These are phyloP conservation scores for Botryotinia globosa DNA, from an alignment of 2,329 filamentous ascomycete species.

Conservation along the genomic window DNA sequence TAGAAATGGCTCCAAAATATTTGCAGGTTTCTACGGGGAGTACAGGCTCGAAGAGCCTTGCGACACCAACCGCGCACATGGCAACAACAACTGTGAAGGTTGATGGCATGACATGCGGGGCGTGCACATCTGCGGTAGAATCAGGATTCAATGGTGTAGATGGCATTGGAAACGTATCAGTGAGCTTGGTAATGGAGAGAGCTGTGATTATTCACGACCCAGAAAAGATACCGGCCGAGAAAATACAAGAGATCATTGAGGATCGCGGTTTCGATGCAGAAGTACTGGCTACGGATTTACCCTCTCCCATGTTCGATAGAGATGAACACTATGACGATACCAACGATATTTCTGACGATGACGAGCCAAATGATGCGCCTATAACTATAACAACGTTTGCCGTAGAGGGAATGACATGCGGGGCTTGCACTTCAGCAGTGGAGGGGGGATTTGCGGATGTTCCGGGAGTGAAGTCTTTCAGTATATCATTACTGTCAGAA, in stretches of 20 bases:
- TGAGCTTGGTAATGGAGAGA: slow-evolving; percentile 91
- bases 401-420: slow-evolving; percentile 87
- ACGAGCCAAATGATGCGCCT: slow-evolving; percentile 36
- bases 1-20: slow-evolving; percentile 35
- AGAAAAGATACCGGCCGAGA: slow-evolving; percentile 66
- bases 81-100: slow-evolving; percentile 89
- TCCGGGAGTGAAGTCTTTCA: slow-evolving; percentile 70
- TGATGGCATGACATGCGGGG: slow-evolving; percentile 88
- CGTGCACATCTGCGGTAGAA: slow-evolving; percentile 95
- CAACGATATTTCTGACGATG: slow-evolving; percentile 32
- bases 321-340: slow-evolving; percentile 40
- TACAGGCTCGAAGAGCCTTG: slow-evolving; percentile 23
- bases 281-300: slow-evolving; percentile 77
- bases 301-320: slow-evolving; percentile 47
- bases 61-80: slow-evolving; percentile 54
- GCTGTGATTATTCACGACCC: slow-evolving; percentile 93
- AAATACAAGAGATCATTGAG: slow-evolving; percentile 82
- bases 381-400: slow-evolving; percentile 70
- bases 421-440: slow-evolving; percentile 82
- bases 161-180: slow-evolving; percentile 81
- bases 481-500: slow-evolving; percentile 79
- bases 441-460: slow-evolving; percentile 77
- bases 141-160: slow-evolving; percentile 79
- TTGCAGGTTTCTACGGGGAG: slow-evolving; percentile 33
- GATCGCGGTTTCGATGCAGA: slow-evolving; percentile 90